A percentile compares a stretch with the other conserved stretches of the same genome.
These are phyloP conservation scores for Plasmodium berghei DNA, from an alignment of 169 alveolate genomes.

Conservation along the genomic window DNA sequence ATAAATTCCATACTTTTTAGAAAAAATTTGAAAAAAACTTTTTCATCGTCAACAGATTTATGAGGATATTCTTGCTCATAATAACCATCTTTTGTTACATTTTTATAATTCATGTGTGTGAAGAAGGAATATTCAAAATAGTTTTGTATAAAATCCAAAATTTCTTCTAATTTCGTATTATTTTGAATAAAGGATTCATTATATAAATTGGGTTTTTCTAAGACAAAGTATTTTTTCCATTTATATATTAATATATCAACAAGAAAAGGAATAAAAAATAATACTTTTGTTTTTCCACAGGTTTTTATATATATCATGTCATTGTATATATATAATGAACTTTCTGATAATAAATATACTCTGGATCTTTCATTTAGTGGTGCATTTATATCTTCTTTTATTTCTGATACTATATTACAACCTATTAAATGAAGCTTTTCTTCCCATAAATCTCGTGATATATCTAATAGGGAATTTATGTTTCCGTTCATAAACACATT, in stretches of 20 bases:
- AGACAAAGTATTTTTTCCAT: constrained; percentile 4
- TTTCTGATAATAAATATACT: constrained; percentile 57
- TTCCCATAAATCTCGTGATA: constrained; percentile 38
- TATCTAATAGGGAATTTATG: constrained; percentile 36
- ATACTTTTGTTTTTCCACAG: constrained; percentile 61
- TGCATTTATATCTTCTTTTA: constrained; percentile 26
- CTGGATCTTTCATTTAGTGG: constrained; percentile 32
- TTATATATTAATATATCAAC: constrained; percentile 40
- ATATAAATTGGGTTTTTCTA: constrained; percentile 10
- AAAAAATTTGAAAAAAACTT: constrained; percentile 37
- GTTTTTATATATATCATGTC: constrained; percentile 47
- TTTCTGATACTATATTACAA: constrained; percentile 52
- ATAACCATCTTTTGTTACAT: constrained; percentile 32
- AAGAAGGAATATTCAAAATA: constrained; percentile 41
- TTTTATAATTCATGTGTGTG: constrained; percentile 71
- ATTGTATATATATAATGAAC: constrained; percentile 39
- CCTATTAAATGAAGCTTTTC: constrained; percentile 37
- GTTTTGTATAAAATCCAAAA: constrained; percentile 3
- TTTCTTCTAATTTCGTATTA: neutral
- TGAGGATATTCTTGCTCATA: constrained; percentile 73
- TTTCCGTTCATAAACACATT: neutral
- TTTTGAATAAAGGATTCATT: constrained; percentile 29
- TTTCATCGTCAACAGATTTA: constrained; percentile 59
- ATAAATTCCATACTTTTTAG: constrained; percentile 26
- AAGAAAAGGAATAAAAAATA: constrained; percentile 64